Evolutionary conservation across 2,329 filamentous ascomycete species (phyloP).

Genomic region (Fusarium annulatum): DNA sequence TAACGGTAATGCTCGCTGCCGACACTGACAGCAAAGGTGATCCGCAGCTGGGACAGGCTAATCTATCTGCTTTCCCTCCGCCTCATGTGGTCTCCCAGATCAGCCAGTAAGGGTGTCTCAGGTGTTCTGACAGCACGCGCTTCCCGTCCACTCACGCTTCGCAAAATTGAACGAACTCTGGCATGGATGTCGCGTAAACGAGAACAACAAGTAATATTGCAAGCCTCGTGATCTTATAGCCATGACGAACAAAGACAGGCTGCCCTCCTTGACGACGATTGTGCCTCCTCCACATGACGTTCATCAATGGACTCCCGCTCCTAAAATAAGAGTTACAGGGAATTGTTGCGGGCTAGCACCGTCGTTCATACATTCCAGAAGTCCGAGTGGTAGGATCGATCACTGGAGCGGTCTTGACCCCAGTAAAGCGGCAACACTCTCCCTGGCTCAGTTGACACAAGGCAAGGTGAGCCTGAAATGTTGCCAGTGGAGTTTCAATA

Average conservation of each 20-base stretch:
- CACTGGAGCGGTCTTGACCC: slow-evolving; percentile 24
- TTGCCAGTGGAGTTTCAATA: slow-evolving; percentile 19
- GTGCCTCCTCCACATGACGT: slow-evolving; percentile 5
- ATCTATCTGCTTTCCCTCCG: background rate
- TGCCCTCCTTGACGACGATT: background rate
- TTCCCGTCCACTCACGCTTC: slow-evolving; percentile 5
- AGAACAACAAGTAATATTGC: slow-evolving; percentile 1
- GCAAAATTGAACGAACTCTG: slow-evolving; percentile 4
- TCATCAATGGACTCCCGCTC: slow-evolving; percentile 14
- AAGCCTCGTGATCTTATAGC: background rate
- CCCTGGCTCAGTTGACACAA: background rate
- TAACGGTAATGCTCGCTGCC: background rate
- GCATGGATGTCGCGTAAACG: slow-evolving; percentile 4
- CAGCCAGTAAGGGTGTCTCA: slow-evolving; percentile 36
- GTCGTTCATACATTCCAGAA: slow-evolving; percentile 41
- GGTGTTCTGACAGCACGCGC: slow-evolving; percentile 21
- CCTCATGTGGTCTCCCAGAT: slow-evolving; percentile 28
- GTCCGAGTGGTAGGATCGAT: slow-evolving; percentile 32
- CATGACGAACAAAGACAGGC: background rate
- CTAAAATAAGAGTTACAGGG: slow-evolving; percentile 34
- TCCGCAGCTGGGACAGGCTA: slow-evolving; percentile 20
- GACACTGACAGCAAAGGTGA: slow-evolving; percentile 12
- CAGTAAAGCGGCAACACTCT: slow-evolving; percentile 11
- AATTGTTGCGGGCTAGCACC: slow-evolving; percentile 28
- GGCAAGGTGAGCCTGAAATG: slow-evolving; percentile 16